A percentile compares a stretch with the other conserved stretches of the same genome.
Conservation (phyloP, 306 rosid genomes). For the Arachis stenosperma region DNA sequence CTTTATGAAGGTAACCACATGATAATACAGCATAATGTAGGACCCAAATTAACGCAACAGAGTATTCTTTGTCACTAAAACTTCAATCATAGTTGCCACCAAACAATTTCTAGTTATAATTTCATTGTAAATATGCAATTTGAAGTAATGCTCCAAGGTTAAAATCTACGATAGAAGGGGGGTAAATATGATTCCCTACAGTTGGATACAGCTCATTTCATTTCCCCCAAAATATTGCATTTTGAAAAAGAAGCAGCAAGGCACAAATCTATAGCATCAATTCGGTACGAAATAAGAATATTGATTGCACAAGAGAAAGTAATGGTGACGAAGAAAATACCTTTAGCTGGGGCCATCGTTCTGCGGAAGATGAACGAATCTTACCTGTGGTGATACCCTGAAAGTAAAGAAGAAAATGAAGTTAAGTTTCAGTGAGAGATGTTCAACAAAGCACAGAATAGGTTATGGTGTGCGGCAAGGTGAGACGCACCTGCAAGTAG, state of each 20-base stretch:
- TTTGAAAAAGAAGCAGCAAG: neutral
- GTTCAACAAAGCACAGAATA: neutral
- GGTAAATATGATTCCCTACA: neutral
- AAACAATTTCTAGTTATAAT: neutral
- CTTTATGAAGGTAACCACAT: neutral
- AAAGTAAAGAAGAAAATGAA: neutral
- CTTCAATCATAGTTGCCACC: neutral
- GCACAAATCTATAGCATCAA: neutral
- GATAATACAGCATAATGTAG: neutral
- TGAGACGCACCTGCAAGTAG: slow-evolving; percentile 23
- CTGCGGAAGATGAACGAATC: slow-evolving; percentile 27
- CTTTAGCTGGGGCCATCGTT: slow-evolving; percentile 69
- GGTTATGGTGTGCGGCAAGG: neutral
- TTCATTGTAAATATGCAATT: neutral
- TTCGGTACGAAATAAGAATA: neutral
- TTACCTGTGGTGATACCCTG: slow-evolving; percentile 32
- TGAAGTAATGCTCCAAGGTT: neutral
- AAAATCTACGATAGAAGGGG: neutral
- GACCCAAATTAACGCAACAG: no score
- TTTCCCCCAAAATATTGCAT: neutral
- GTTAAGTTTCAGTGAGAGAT: neutral
- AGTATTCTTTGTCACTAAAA: neutral
- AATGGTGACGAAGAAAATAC: slow-evolving; percentile 34
- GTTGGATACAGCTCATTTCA: neutral
- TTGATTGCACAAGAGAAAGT: neutral